Conservation (phyloP, 1,284 basidiomycete genomes). For the Fomes fomentarius region DNA sequence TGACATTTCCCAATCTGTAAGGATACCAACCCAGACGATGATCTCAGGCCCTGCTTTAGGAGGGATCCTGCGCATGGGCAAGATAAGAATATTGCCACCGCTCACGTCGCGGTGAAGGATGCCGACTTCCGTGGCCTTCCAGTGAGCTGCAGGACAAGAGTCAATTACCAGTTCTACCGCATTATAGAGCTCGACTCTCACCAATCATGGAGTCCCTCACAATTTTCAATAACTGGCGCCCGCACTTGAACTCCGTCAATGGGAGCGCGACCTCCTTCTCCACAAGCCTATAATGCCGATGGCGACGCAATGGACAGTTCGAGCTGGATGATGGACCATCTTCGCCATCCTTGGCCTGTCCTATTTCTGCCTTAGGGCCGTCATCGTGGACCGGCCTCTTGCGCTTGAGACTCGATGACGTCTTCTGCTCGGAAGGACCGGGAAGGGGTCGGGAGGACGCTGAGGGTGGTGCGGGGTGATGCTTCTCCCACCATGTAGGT, state of each 20-base stretch:
- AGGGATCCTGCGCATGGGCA: background rate
- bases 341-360: background rate
- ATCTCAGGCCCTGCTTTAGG: no score
- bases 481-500: background rate
- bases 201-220: constrained; percentile 11
- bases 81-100: constrained; percentile 7
- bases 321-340: no score
- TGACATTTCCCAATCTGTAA: constrained; percentile 12
- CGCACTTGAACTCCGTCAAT: constrained; percentile 1
- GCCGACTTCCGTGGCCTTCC: background rate
- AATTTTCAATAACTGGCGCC: background rate
- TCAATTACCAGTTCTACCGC: no score
- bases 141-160: background rate
- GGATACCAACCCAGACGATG: constrained; percentile 1
- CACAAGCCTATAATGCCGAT: constrained; percentile 15
- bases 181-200: no score
- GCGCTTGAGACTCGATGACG: constrained; percentile 1
- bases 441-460: no score
- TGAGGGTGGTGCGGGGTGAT: background rate
- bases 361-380: no score
- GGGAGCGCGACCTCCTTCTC: constrained; percentile 9
- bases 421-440: no score
- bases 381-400: background rate
- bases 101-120: constrained; percentile 11
- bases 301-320: constrained; percentile 7